A percentile compares a stretch with the other conserved stretches of the same genome.
Evolutionary conservation across 2,329 filamentous ascomycete genomes (phyloP).

Genomic region (Atkinsonella hypoxylon): DNA sequence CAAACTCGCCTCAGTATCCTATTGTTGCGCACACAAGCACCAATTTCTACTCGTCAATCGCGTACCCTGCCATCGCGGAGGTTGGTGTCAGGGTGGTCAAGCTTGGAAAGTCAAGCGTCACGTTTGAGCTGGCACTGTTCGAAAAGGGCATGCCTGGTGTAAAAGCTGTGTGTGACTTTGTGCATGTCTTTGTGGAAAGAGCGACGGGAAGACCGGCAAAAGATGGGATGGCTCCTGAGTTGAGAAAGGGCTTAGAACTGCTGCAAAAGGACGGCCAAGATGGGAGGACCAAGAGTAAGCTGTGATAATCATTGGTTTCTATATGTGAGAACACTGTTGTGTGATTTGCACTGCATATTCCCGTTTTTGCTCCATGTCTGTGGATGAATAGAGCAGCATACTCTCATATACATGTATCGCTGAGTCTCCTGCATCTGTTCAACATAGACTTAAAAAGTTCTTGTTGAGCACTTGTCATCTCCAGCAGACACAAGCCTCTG

Average conservation of each 20-base stretch:
- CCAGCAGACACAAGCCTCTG: not conserved
- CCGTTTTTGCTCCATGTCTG: not conserved
- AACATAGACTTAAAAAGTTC: not conserved
- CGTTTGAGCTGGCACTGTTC: conserved; percentile 83
- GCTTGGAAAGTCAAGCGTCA: conserved; percentile 75
- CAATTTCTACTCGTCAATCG: conserved; percentile 72
- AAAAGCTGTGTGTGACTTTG: conserved; percentile 73
- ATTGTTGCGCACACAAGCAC: conserved; percentile 78
- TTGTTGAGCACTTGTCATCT: not conserved
- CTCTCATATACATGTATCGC: not conserved
- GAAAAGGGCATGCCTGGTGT: conserved; percentile 60
- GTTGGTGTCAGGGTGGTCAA: conserved; percentile 72
- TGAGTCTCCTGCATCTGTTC: too few relatives aligned
- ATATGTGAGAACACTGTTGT: not conserved
- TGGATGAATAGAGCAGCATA: not conserved
- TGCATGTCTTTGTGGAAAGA: conserved; percentile 81
- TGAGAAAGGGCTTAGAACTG: conserved; percentile 42
- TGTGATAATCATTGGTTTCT: not conserved
- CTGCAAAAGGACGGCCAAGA: not conserved
- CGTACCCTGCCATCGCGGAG: conserved; percentile 73
- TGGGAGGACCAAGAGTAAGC: not conserved
- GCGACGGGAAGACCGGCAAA: conserved; percentile 54
- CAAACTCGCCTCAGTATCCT: conserved; percentile 59
- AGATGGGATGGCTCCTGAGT: conserved; percentile 47
- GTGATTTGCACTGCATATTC: not conserved